These are phyloP conservation scores for Fusarium falciforme DNA, from an alignment of 2,329 filamentous ascomycete species.

Conservation along the genomic window DNA sequence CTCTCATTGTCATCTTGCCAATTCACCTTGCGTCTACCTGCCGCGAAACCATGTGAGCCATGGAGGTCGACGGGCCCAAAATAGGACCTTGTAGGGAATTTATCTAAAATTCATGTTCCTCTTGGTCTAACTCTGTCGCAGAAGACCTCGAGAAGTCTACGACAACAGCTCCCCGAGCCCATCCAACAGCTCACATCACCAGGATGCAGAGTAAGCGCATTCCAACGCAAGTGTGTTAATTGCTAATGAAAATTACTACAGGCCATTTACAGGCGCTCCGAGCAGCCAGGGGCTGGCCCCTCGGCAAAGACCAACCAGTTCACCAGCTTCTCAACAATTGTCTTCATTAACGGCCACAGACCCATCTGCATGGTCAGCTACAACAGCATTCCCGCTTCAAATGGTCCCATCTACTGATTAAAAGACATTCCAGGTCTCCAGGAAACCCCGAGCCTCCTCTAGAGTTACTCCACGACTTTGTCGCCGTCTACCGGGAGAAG, in stretches of 20 bases:
- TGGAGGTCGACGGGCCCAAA: neutral
- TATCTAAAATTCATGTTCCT: neutral
- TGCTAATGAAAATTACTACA: neutral
- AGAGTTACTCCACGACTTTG: constrained; percentile 17
- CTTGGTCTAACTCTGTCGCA: neutral
- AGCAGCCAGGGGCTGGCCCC: neutral
- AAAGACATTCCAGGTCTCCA: constrained; percentile 4
- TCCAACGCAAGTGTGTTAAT: neutral
- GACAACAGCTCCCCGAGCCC: neutral
- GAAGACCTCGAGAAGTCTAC: constrained; percentile 1
- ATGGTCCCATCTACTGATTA: neutral
- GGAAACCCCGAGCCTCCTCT: constrained; percentile 25
- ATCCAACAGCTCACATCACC: neutral
- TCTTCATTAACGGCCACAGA: constrained; percentile 13
- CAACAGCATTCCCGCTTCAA: fast-evolving
- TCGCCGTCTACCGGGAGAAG: constrained; percentile 26
- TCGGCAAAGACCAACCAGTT: neutral
- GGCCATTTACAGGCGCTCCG: neutral
- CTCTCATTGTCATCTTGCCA: constrained; percentile 34
- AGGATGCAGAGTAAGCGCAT: constrained; percentile 1
- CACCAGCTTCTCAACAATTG: constrained; percentile 4
- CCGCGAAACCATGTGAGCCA: constrained; percentile 19
- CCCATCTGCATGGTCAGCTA: constrained; percentile 4
- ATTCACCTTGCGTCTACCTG: constrained; percentile 35
- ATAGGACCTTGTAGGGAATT: constrained; percentile 3